Evolutionary conservation across 78 protist species (phyloP).

Genomic region (Dictyostelium firmibasis): DNA sequence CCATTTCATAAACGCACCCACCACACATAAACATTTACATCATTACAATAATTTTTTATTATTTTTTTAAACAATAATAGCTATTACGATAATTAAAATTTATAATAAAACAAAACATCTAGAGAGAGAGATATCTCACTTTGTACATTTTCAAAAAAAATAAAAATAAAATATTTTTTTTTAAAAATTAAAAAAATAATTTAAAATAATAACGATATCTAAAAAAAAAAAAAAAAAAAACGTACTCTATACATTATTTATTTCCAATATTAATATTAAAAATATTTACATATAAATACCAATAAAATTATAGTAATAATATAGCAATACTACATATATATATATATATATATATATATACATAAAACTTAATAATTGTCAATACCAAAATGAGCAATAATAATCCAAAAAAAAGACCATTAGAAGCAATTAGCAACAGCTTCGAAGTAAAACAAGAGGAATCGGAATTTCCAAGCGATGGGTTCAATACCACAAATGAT

Average conservation of each 20-base stretch:
- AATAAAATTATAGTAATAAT: no score
- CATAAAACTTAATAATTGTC: neutral
- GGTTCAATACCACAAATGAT: constrained; percentile 60
- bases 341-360: neutral
- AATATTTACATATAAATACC: neutral
- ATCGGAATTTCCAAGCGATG: constrained; percentile 17
- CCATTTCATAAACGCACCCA: neutral
- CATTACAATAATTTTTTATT: no score
- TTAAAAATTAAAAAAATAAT: neutral
- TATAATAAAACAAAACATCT: neutral
- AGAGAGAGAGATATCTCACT: neutral
- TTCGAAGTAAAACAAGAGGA: neutral
- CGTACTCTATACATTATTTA: neutral
- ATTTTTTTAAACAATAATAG: neutral
- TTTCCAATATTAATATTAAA: neutral
- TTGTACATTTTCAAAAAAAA: neutral
- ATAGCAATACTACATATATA: neutral
- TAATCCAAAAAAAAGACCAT: constrained; percentile 29
- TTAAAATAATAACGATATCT: neutral
- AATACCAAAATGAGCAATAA: neutral
- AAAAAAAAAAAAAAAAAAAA: neutral
- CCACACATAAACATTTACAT: neutral
- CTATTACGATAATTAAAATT: neutral
- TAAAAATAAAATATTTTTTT: neutral
- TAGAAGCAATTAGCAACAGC: neutral